Evolutionary conservation across 352 stramenopile genomes (phyloP), one percentile per base, ranked within the genome.

Genomic region (Globisporangium barbulae): DNA sequence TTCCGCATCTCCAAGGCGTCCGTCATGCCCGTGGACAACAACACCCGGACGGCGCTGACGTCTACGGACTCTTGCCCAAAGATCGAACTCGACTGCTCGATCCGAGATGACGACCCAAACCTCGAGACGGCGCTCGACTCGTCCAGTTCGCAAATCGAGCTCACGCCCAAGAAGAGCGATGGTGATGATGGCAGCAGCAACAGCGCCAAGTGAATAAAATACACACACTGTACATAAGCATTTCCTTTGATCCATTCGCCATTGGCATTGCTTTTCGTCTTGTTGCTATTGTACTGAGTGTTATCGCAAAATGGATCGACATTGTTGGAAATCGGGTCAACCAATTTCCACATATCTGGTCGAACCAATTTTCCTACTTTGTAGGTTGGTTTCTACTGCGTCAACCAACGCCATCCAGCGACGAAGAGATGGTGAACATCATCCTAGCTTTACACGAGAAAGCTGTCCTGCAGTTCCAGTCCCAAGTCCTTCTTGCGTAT

Each of bases 1-100:
- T 59, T 74, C 25, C 70, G 74, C 39, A 48, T 78, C 19, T 89
- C 79, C 7, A 88, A 88, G 58, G 68, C 79, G 28, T 88, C 81
- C 0, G 81, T 88, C n/a, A 68, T 90, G 44, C 81, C 81, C n/a
- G 78, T 90, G 33, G 72, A 79, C 42, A 55, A 21, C 31, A 49
- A 25, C 49, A 53, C 42, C n/a, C 63, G 9, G 37, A 17, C 9
- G 15, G 0, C 45, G 0, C 0, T 42, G 8, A 0, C 30, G 50
- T 19, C 17, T 2, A 41, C 28, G 25, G 49, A 48, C 47, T 47
- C 30, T 15, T 50, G 35, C 12, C 7, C 35, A 15, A 60, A 48
- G 30, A 60, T 55, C 22, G 41, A 69, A 19, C 41, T 69, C 37
- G 25, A 56, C 50, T 64, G 63, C 39, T 64, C 48, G 6, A 49